Base-by-base conservation (phyloP, 1,139 yeast species). In the Geotrichum aggregatum region DNA sequence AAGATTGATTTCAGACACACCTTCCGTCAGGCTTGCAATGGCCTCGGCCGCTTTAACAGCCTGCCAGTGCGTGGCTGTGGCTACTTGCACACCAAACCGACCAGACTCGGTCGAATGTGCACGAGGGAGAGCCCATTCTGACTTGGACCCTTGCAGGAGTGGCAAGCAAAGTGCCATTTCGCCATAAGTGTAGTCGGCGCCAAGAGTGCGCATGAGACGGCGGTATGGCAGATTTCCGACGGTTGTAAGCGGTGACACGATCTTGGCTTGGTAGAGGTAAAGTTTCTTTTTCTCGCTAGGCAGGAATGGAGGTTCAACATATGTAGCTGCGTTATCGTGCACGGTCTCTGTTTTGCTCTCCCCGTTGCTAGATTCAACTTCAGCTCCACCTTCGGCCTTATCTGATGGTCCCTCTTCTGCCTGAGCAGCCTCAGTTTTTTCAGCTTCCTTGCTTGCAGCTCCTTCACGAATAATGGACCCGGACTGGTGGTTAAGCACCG, bases 51-150 rank as follows among this genome's bases (percentile, higher is more conserved):
- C 95, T 68, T 87, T 89, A 35, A 92, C 80, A 3, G 95, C 95
- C 59, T 91, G 94, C 95, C 96, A 88, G 56, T 87, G 91, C 69
- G 89, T 91, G 16, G 91, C 75, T 21, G 96, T 82, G 1, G 98
- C 97, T 41, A 92, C 79, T 71, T 92, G 99, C 16, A 89, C 88
- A 50, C 97, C 98, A 69, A 85, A 94, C 0, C 94, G 94, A 3
- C 94, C 95, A 56, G 77, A 76, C 67, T 92, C 99, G 5, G 81
- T 71, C 22, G 72, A 67, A 65, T 92, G 98, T 2, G 96, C 95
- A 63, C 92, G 85, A 26, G 97, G 89, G 49, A 92, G 75, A 0
- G 99, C 99, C 99, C 99, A 92, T 70, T 92, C 99, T 1, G 95
- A 81, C 65, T 88, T 87, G 38, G 84, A 79, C 18, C 97, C 98